A percentile compares a stretch with the other conserved stretches of the same genome.
Conservation (phyloP, 352 stramenopile genomes). For the Globisporangium abappressorium region DNA sequence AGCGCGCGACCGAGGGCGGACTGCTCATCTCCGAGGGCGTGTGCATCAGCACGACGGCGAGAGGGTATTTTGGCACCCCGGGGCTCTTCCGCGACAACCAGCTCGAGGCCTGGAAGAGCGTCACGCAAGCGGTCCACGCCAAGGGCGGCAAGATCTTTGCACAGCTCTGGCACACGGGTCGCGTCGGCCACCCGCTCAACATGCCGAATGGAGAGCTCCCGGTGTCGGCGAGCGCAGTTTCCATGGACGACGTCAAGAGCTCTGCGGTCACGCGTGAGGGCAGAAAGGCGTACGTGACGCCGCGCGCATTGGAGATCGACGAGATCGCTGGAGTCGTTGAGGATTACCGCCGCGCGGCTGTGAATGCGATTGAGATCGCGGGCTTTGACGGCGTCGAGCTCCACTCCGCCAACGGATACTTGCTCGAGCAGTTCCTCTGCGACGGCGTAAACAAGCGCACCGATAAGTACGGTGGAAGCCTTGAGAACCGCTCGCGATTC, state of each 20-base stretch:
- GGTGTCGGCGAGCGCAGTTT: conserved; percentile 39
- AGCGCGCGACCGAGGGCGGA: conserved; percentile 51
- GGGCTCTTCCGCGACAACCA: conserved; percentile 52
- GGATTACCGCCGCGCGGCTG: conserved; percentile 54
- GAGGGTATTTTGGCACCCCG: conserved; percentile 41
- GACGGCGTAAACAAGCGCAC: conserved; percentile 55
- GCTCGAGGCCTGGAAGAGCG: conserved; percentile 46
- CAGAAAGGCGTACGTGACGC: conserved; percentile 32
- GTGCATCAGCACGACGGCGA: conserved; percentile 39
- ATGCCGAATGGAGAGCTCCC: conserved; percentile 48
- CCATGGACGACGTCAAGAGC: conserved; percentile 18
- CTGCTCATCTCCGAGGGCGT: conserved; percentile 65
- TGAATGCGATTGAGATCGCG: conserved; percentile 47
- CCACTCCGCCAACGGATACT: conserved; percentile 85
- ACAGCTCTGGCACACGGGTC: conserved; percentile 87
- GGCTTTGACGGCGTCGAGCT: conserved; percentile 90
- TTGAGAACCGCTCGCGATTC: conserved; percentile 70
- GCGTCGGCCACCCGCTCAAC: conserved; percentile 55
- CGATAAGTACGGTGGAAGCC: conserved; percentile 73
- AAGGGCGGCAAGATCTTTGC: conserved; percentile 74
- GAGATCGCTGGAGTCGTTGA: conserved; percentile 60
- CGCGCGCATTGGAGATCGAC: conserved; percentile 47
- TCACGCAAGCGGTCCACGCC: conserved; percentile 67
- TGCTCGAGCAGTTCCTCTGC: conserved; percentile 86
- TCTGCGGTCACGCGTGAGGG: conserved; percentile 23